Conservation (phyloP, 108 stramenopile genomes). For the Pseudonitzschia multiseries region DNA sequence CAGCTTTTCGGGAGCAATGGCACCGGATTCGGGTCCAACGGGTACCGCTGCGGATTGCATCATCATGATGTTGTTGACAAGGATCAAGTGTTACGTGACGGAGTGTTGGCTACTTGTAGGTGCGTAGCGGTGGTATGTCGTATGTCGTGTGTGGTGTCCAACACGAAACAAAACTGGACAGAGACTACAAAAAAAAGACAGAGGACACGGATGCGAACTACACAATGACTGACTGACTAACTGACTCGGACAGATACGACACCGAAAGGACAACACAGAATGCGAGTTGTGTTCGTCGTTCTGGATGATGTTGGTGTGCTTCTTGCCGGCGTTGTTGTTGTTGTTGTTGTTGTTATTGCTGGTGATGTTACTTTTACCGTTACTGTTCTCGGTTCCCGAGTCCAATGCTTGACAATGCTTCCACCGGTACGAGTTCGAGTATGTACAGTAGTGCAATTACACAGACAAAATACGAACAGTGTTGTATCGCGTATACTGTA, state of each 20-base stretch:
- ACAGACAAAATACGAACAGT: background rate
- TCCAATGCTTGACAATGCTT: no score
- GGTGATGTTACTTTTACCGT: background rate
- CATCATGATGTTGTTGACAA: background rate
- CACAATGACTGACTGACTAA: no score
- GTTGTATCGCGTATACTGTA: background rate
- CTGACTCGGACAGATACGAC: background rate
- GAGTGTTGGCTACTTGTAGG: no score
- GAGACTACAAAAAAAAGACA: background rate
- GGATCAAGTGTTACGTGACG: no score
- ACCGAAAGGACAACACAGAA: background rate
- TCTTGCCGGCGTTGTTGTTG: background rate
- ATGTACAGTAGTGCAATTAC: no score
- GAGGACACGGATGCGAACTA: background rate
- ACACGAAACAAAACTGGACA: background rate
- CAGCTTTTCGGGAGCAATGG: background rate
- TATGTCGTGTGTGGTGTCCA: no score
- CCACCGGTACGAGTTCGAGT: no score
- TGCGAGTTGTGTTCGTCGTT: background rate
- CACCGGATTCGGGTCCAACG: background rate
- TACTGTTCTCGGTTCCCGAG: no score
- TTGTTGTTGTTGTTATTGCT: background rate
- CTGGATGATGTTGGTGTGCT: background rate
- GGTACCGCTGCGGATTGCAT: slow-evolving; percentile 10
- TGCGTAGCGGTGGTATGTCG: no score